Evolutionary conservation across 2,329 filamentous ascomycete species (phyloP), one percentile per base, ranked within the genome.

Genomic region (Tricladium varicosporioides): DNA sequence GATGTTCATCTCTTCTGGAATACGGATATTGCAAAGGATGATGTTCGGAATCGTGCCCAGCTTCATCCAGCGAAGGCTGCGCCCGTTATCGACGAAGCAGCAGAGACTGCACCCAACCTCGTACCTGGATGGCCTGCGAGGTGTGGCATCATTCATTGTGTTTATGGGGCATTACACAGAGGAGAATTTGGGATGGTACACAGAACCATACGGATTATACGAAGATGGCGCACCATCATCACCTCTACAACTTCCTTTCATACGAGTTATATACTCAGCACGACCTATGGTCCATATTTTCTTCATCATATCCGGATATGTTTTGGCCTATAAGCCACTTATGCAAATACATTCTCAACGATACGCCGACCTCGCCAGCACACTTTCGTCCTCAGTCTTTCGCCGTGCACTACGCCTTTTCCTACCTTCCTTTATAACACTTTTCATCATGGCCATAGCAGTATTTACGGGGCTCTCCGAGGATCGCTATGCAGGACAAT

Each of bases 251-350:
- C 66, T 79, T 13, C 78, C 78, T 1, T 75, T 76, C 51, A 11
- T 78, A 7, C 73, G 76, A 53, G 68, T 78, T 27, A 53, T 78
- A 16, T 59, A 77, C 74, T 74, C 74, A 14, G 76, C 76, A 15
- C 71, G 74, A 15, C 75, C 77, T 8, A 77, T 78, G 75, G 78
- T 80, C 2, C 74, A 78, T 63, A 73, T 80, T 48, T 80, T 80
- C 67, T 80, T 80, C 66, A 73, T 80, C 61, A 77, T 80, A 36
- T 80, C 77, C 1, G 78, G 78, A 40, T 79, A 77, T 59, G 77
- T 74, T 2, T 71, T 80, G 18, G 73, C 76, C 7, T 72, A 74
- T 61, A 76, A 76, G 60, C 74, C 77, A 1, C 65, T 80, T 22
- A 71, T 72, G 52, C 69, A 72, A 32, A 72, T 77, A 7, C 75